phyloP scores from a whole-genome alignment of 192 early-diverging fungal species.

The Coemansia sp. region DNA sequence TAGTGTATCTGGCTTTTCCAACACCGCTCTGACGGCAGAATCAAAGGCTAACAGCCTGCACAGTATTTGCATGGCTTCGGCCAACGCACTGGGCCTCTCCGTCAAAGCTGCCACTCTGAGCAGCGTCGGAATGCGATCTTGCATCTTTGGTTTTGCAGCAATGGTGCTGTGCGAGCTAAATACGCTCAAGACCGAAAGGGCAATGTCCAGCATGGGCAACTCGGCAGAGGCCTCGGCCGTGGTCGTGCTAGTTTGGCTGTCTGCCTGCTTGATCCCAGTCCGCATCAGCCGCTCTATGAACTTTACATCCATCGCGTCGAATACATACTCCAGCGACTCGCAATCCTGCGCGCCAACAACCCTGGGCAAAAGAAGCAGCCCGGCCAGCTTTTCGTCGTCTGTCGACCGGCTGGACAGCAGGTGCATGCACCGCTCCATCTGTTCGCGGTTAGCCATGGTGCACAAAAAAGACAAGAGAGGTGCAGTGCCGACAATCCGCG shows the following conservation, averaged over 20 bases:
- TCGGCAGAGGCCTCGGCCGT: not conserved
- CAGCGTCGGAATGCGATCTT: slow-evolving; percentile 35
- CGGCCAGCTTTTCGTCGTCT: slow-evolving; percentile 50
- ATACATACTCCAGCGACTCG: slow-evolving; percentile 20
- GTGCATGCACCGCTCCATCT: slow-evolving; percentile 35
- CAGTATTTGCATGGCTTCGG: slow-evolving; percentile 23
- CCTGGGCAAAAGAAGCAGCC: slow-evolving; percentile 39
- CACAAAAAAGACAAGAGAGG: not conserved
- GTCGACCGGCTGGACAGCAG: slow-evolving; percentile 42
- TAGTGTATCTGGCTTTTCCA: slow-evolving; percentile 11
- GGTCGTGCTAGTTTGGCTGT: not conserved
- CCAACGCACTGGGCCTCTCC: not conserved
- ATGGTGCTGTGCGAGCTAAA: slow-evolving; percentile 32
- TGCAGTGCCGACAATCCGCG: not conserved
- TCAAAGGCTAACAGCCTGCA: slow-evolving; percentile 20
- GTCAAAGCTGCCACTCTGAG: slow-evolving; percentile 9
- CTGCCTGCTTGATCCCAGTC: slow-evolving; percentile 27
- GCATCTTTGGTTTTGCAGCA: slow-evolving; percentile 20
- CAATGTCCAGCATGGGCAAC: slow-evolving; percentile 27
- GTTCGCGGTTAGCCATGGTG: slow-evolving; percentile 4
- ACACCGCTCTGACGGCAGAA: slow-evolving; percentile 8
- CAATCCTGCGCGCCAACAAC: slow-evolving; percentile 30
- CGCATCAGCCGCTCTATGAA: slow-evolving; percentile 48
- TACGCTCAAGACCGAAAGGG: slow-evolving; percentile 28
- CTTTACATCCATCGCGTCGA: slow-evolving; percentile 30